phyloP scores from a whole-genome alignment of 208 protist genomes.

The Acanthamoeba divionensis region DNA sequence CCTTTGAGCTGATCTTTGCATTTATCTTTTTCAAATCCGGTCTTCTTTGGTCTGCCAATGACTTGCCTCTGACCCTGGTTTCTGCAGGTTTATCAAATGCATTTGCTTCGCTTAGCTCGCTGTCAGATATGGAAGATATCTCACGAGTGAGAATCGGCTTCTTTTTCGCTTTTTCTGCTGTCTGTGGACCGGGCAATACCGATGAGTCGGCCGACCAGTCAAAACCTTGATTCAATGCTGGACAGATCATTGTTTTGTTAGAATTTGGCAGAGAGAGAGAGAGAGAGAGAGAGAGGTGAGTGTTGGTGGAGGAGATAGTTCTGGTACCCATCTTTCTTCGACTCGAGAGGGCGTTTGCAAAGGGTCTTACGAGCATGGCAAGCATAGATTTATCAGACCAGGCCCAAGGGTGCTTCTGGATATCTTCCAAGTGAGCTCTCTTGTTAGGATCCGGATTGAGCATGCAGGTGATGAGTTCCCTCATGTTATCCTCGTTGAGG shows the following conservation, averaged over 20 bases:
- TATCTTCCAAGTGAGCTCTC: constrained; percentile 43
- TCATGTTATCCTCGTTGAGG: constrained; percentile 52
- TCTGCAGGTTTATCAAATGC: not conserved
- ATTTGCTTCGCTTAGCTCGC: constrained; percentile 23
- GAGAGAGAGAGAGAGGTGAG: not conserved
- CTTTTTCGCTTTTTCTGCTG: not conserved
- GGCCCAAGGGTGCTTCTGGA: constrained; percentile 54
- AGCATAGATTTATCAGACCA: constrained; percentile 55
- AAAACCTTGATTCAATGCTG: not conserved
- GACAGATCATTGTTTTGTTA: not conserved
- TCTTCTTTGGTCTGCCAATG: not conserved
- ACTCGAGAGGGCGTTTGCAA: not conserved
- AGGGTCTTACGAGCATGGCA: constrained; percentile 52
- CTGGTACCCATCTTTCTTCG: constrained; percentile 4
- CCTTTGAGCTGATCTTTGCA: not conserved
- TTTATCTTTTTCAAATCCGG: not conserved
- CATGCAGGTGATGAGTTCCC: constrained; percentile 53
- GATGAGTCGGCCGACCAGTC: constrained; percentile 9
- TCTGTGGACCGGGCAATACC: not conserved
- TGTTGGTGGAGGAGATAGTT: not conserved
- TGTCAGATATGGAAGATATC: constrained; percentile 36
- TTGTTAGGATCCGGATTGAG: constrained; percentile 46
- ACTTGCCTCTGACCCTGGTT: constrained; percentile 17
- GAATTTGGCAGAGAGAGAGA: not conserved
- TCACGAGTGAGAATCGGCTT: not conserved